These are phyloP conservation scores for Cardamine occulta DNA, from an alignment of 345 rosid genomes.

Conservation along the genomic window DNA sequence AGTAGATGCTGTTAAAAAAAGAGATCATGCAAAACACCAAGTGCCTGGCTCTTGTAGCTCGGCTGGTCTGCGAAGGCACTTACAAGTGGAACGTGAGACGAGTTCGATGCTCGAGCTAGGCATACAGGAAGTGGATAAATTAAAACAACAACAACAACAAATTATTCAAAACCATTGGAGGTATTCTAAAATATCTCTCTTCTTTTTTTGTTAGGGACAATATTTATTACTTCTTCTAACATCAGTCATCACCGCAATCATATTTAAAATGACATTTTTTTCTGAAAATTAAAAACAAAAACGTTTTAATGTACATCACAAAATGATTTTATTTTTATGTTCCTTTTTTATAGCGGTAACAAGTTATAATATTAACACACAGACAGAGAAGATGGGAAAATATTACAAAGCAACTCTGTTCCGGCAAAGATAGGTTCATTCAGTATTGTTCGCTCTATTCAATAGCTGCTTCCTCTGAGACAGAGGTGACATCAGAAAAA, in stretches of 20 bases:
- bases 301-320: constrained; percentile 9
- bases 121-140: not conserved
- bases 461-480: constrained; percentile 52
- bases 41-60: constrained; percentile 1
- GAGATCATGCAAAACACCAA: not conserved
- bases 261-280: not conserved
- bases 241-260: no score
- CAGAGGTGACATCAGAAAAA: constrained; percentile 59
- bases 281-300: not conserved
- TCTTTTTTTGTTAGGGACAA: not conserved
- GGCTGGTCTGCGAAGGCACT: constrained; percentile 1
- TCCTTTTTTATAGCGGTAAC: not conserved
- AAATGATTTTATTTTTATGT: not conserved
- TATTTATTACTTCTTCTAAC: not conserved
- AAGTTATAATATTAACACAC: constrained; percentile 14
- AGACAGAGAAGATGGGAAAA: constrained; percentile 31
- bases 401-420: constrained; percentile 39
- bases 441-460: constrained; percentile 34
- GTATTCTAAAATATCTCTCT: constrained; percentile 12
- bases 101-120: not conserved
- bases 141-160: not conserved
- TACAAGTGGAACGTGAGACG: not conserved
- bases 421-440: constrained; percentile 26
- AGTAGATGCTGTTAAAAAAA: not conserved
- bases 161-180: not conserved